phyloP scores from a whole-genome alignment of 108 stramenopile genomes.

The Parmales sp. region DNA sequence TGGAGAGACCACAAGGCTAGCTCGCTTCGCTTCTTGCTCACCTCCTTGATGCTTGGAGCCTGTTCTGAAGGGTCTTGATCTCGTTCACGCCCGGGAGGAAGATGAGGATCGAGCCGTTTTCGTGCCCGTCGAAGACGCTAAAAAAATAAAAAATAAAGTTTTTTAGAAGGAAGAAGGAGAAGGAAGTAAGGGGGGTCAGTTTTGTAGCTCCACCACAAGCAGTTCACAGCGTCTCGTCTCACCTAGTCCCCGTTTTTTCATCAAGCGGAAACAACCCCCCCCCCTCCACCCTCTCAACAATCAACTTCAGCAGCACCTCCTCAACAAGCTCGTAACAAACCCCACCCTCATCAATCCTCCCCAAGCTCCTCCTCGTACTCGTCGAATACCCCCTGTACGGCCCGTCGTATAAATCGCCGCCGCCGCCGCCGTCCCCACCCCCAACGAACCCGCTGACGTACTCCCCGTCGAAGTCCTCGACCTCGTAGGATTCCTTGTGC shows the following conservation, averaged over 20 bases:
- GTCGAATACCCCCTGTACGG: not conserved
- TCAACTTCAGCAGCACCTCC: conserved; percentile 46
- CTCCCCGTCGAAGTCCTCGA: not conserved
- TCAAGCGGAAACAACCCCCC: not conserved
- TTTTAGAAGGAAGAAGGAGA: too few species aligned
- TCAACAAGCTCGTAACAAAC: conserved; percentile 67
- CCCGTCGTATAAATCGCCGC: too few species aligned
- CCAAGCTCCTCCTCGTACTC: conserved; percentile 37
- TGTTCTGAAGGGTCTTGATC: conserved; percentile 65
- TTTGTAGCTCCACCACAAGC: too few species aligned
- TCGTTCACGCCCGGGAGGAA: conserved; percentile 89
- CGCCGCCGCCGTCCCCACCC: too few species aligned
- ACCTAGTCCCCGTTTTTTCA: too few species aligned
- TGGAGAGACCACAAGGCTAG: too few species aligned
- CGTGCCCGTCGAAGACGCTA: not conserved
- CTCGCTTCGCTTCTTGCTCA: too few species aligned
- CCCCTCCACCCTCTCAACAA: conserved; percentile 21
- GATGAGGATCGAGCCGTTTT: conserved; percentile 59
- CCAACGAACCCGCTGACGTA: not conserved
- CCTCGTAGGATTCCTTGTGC: not conserved
- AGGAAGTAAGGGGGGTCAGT: too few species aligned
- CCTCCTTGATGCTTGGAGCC: conserved; percentile 30
- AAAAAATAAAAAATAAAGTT: too few species aligned
- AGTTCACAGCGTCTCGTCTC: too few species aligned
- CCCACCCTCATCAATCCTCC: conserved; percentile 53